Evolutionary conservation across 2,329 filamentous ascomycete genomes (phyloP).

Genomic region (Drechslera avenae): DNA sequence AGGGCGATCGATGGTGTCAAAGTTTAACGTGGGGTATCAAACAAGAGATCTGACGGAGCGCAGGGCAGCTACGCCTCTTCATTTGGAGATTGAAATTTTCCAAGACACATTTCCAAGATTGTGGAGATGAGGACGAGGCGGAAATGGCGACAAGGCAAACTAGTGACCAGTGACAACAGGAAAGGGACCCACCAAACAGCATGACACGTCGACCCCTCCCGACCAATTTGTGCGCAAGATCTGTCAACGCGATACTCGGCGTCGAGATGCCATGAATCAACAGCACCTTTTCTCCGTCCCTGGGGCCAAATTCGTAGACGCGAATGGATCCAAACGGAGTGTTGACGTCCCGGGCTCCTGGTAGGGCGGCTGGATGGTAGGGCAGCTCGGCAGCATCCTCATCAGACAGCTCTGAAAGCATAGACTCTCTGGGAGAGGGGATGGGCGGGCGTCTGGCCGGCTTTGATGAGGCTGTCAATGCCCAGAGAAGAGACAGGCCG

Average conservation of each 20-base stretch:
- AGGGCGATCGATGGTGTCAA: not conserved
- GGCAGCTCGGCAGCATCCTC: constrained; percentile 43
- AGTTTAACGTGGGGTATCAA: constrained; percentile 9
- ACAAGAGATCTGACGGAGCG: not conserved
- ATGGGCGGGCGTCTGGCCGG: constrained; percentile 21
- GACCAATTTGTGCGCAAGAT: constrained; percentile 69
- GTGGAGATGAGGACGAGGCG: not conserved
- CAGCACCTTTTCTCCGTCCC: constrained; percentile 71
- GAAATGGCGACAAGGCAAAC: constrained; percentile 1
- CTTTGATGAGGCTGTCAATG: constrained; percentile 25
- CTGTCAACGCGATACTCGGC: constrained; percentile 71
- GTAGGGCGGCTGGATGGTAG: constrained; percentile 73
- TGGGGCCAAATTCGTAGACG: constrained; percentile 81
- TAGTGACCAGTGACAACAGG: constrained; percentile 8
- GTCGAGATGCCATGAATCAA: constrained; percentile 83
- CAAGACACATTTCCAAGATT: not conserved
- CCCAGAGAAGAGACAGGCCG: constrained; percentile 30
- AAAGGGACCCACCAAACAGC: constrained; percentile 65
- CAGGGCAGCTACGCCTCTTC: not conserved
- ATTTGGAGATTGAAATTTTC: not conserved
- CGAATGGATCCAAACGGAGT: constrained; percentile 73
- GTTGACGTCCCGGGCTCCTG: constrained; percentile 69
- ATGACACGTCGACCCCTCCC: constrained; percentile 74
- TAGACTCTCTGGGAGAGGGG: constrained; percentile 36
- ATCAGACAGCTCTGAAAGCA: constrained; percentile 33